Conservation (phyloP, 2,329 filamentous ascomycete genomes). For the Xylaria sp. region DNA sequence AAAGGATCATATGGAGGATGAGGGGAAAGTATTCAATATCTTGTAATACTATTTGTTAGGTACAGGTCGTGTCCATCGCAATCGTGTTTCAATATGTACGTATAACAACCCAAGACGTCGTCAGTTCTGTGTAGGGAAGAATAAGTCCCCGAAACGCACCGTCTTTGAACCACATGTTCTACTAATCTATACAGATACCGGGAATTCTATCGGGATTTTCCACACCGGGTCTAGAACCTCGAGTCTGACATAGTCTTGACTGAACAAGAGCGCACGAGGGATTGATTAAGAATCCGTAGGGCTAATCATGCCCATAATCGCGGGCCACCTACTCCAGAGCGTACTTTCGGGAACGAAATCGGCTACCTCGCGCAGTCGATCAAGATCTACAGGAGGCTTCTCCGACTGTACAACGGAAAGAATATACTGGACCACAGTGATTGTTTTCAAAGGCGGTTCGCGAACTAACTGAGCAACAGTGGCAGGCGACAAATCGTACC, state of each 20-base stretch:
- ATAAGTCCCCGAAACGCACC: background rate
- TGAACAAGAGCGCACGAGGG: background rate
- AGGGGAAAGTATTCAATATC: background rate
- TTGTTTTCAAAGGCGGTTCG: slow-evolving; percentile 65
- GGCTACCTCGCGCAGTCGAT: slow-evolving; percentile 58
- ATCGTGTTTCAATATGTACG: background rate
- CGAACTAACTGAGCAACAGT: slow-evolving; percentile 66
- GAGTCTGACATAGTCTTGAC: background rate
- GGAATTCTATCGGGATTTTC: background rate
- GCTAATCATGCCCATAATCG: slow-evolving; percentile 8
- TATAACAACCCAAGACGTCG: background rate
- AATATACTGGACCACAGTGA: slow-evolving; percentile 69
- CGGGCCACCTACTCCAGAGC: slow-evolving; percentile 27
- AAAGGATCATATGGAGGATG: background rate
- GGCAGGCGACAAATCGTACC: slow-evolving; percentile 59
- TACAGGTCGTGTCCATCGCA: slow-evolving; percentile 21
- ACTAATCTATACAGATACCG: background rate
- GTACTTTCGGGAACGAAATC: slow-evolving; percentile 44
- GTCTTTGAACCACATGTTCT: background rate
- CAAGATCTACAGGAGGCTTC: slow-evolving; percentile 57
- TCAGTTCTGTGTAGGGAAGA: background rate
- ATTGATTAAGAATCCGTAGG: background rate
- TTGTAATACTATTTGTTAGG: slow-evolving; percentile 11
- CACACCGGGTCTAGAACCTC: background rate
- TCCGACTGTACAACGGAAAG: slow-evolving; percentile 64